Base-by-base conservation (phyloP, 179 eudicot genomes). In the Corrigiola litoralis region DNA sequence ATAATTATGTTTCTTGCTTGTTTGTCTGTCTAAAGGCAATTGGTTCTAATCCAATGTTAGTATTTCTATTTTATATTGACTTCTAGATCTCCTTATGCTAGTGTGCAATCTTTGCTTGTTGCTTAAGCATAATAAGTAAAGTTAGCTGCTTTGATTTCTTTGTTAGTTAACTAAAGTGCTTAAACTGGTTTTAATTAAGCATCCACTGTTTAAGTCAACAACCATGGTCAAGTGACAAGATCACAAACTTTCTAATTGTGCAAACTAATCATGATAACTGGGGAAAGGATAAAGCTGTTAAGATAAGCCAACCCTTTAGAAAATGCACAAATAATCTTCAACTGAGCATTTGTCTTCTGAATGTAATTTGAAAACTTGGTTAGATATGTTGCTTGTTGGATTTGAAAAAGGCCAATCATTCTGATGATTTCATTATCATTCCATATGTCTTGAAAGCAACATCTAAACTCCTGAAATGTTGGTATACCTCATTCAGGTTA, bases 1-100 rank as follows among this genome's bases (percentile, higher is more conserved):
- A 41, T 63, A 20, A 47, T 49, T 47, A 65, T 52, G 71, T 75
- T n/a, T n/a, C n/a, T n/a, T 70, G 68, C 79, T 75, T 70, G 74
- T 64, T 29, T 14, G 21, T 68, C 4, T 69, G 54, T 63, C 66
- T 38, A 24, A 74, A 48, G 25, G 32, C 52, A 20, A 50, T 69
- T 58, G 54, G 57, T 58, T 51, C 54, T 41, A 55, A 4, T 65
- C 29, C 20, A 44, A 58, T 33, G 13, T 29, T 18, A 45, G 34
- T 8, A 25, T 56, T 53, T 48, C 52, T 24, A 3, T 71, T 45
- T 52, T 59, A 20, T 24, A 41, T 69, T 51, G 42, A 11, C 50
- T 66, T 45, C 40, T 28, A 16, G 63, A 54, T 20, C 40, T 60
- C 47, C 49, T 57, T 40, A 49, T 46, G 54, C 71, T 36, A 20